A percentile compares a stretch with the other conserved stretches of the same genome.
Evolutionary conservation across 495 filamentous ascomycete species (phyloP).

Genomic region (Penicillium angulare): DNA sequence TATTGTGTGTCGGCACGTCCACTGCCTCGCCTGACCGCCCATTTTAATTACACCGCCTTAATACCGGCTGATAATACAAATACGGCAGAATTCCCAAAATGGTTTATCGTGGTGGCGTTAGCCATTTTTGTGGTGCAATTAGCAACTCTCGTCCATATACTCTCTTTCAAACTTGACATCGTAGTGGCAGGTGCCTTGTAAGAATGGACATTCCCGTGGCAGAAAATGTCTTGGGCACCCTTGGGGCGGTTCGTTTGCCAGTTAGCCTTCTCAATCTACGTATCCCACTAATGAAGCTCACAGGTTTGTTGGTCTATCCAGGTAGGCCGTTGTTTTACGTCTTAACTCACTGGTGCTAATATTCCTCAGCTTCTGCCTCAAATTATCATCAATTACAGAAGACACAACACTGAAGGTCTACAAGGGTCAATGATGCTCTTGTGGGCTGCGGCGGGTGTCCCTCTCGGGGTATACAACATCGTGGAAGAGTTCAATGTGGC

Average conservation of each 20-base stretch:
- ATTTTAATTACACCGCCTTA: too few relatives aligned
- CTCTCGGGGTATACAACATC: constrained; percentile 66
- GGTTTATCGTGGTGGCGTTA: too few relatives aligned
- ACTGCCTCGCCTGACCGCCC: too few relatives aligned
- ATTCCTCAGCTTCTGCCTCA: constrained; percentile 56
- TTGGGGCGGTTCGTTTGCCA: constrained; percentile 49
- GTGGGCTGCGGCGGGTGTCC: constrained; percentile 63
- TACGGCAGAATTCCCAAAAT: too few relatives aligned
- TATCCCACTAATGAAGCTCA: constrained; percentile 10
- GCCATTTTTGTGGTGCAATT: too few relatives aligned
- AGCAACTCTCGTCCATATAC: too few relatives aligned
- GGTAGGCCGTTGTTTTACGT: constrained; percentile 17
- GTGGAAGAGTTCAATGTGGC: constrained; percentile 60
- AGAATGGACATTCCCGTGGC: constrained; percentile 52
- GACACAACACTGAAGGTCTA: constrained; percentile 57
- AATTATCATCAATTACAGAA: constrained; percentile 61
- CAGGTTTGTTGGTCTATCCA: constrained; percentile 55
- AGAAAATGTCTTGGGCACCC: constrained; percentile 56
- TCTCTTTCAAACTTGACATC: not conserved
- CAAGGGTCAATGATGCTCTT: constrained; percentile 66
- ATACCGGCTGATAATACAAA: too few relatives aligned
- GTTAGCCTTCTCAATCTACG: not conserved
- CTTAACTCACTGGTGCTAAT: constrained; percentile 2
- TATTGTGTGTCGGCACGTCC: too few relatives aligned
- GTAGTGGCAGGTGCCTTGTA: not conserved